Conservation (phyloP, 1,284 basidiomycete genomes). For the Ustilago cynodontis region DNA sequence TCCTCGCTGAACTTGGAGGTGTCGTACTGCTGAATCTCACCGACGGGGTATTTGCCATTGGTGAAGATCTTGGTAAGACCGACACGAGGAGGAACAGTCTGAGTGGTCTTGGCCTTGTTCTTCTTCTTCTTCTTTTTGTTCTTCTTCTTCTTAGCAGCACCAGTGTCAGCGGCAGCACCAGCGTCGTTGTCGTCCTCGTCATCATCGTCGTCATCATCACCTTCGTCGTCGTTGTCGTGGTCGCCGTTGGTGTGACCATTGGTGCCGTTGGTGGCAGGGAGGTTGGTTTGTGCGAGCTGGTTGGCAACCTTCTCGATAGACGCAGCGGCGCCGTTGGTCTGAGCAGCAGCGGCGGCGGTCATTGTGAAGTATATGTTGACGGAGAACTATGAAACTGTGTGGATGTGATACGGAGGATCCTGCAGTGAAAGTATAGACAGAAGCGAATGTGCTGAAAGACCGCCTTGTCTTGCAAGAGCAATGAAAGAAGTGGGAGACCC, state of each 20-base stretch:
- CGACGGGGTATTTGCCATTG: constrained; percentile 86
- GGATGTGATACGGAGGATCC: background rate
- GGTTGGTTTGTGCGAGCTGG: constrained; percentile 41
- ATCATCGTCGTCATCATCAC: constrained; percentile 57
- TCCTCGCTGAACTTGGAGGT: constrained; percentile 73
- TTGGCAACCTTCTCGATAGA: constrained; percentile 46
- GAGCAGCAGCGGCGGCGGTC: constrained; percentile 23
- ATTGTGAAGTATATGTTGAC: constrained; percentile 3
- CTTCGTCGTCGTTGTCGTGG: constrained; percentile 36
- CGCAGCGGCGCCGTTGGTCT: constrained; percentile 25
- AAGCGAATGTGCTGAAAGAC: background rate
- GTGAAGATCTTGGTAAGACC: constrained; percentile 91
- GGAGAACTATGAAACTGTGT: background rate
- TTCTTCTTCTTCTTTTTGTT: constrained; percentile 73
- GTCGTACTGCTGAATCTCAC: constrained; percentile 89
- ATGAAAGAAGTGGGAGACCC: background rate
- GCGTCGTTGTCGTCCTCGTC: constrained; percentile 46
- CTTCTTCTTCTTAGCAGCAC: constrained; percentile 76
- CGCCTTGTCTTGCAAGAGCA: background rate
- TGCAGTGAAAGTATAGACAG: background rate
- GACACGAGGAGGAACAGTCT: constrained; percentile 93
- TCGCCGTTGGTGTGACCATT: constrained; percentile 32
- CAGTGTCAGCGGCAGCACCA: constrained; percentile 35
- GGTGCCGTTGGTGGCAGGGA: constrained; percentile 35
- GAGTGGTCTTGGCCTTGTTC: constrained; percentile 70